These are phyloP conservation scores for Alloteropsis angusta DNA, from an alignment of 202 grass and related monocot genomes.

Conservation along the genomic window DNA sequence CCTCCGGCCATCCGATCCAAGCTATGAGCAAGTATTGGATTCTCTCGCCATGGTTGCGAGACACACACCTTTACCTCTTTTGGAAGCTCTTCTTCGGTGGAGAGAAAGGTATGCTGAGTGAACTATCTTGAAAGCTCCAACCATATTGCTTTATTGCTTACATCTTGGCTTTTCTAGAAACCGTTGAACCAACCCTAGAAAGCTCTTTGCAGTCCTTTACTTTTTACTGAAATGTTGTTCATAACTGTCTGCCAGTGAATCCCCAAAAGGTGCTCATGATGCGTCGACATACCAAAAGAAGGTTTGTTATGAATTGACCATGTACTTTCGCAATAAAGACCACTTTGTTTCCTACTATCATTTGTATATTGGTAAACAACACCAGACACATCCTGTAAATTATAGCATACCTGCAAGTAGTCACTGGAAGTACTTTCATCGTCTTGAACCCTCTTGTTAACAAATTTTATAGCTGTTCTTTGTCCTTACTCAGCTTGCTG, in stretches of 20 bases:
- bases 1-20: constrained; percentile 85
- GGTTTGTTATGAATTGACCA: constrained; percentile 36
- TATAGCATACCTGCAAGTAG: neutral
- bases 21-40: constrained; percentile 94
- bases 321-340: constrained; percentile 19
- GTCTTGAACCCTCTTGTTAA: constrained; percentile 4
- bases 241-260: constrained; percentile 55
- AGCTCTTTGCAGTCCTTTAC: neutral
- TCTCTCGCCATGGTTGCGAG: constrained; percentile 95
- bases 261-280: constrained; percentile 88
- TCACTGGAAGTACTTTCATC: constrained; percentile 1
- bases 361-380: constrained; percentile 20
- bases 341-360: constrained; percentile 7
- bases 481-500: constrained; percentile 63
- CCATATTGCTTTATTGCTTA: neutral
- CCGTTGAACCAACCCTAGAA: neutral
- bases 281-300: constrained; percentile 94
- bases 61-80: constrained; percentile 90
- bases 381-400: neutral
- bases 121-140: neutral
- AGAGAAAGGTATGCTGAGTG: constrained; percentile 68
- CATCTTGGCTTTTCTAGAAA: neutral
- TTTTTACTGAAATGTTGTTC: constrained; percentile 39
- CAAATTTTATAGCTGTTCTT: constrained; percentile 19
- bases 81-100: constrained; percentile 98